Base-by-base conservation (phyloP, 805 yeast genomes). In the Starmera quercuum region DNA sequence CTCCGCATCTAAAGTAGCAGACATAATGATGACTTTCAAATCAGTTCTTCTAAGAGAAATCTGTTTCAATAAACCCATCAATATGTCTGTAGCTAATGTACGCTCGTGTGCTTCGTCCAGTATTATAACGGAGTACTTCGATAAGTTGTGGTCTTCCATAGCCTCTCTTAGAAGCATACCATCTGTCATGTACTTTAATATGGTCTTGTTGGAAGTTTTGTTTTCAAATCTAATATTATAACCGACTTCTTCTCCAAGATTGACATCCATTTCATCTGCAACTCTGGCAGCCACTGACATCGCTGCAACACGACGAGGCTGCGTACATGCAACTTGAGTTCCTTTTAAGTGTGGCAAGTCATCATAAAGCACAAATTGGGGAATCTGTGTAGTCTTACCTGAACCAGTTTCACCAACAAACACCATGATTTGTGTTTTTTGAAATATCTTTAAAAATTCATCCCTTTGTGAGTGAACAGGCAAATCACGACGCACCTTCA, bases 371-470 rank as follows among this genome's bases (percentile, higher is more conserved):
- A 90, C 96, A 61, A 88, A 92, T 61, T 90, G 98, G 4, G 98
- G 97, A 42, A 90, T 88, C 64, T 90, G 98, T 1, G 98, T 90
- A 18, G 97, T 90, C 61, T 90, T 90, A 74, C 98, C 98, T 20
- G 96, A 86, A 65, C 98, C 98, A 5, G 98, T 90, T 58, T 90
- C 98, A 67, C 98, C 98, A 33, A 92, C 97, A 59, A 92, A 86
- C 24, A 90, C 97, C 94, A 92, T 83, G 54, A 90, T 83, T 61
- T 90, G 98, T 25, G 90, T 78, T 15, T 71, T 63, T 42, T 90
- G 97, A 61, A 82, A 92, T 38, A 84, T 76, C 43, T 71, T 68
- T 37, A 92, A 69, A 56, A 92, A 92, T 60, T 90, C 95, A 34
- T 76, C 82, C 55, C 97, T 72, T 61, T 92, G 96, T 20, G 87